Percentiles rank a stretch among this genome's conserved stretches.
Evolutionary conservation across 495 filamentous ascomycete genomes (phyloP).

Genomic region (Glonium stellatum): DNA sequence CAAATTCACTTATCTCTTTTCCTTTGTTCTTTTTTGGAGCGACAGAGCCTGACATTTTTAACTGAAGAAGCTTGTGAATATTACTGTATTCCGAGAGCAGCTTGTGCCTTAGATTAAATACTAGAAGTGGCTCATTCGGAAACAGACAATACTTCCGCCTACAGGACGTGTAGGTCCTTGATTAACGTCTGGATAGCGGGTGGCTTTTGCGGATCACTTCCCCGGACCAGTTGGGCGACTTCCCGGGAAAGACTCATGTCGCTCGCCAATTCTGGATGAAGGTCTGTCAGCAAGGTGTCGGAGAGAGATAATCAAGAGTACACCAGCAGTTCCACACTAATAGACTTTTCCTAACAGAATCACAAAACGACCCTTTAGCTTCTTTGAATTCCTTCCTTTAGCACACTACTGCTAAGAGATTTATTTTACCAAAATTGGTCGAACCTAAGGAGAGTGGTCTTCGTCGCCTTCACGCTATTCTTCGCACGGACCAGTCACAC

Average conservation of each 20-base stretch:
- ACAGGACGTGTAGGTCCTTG: not conserved
- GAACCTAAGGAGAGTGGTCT: no score
- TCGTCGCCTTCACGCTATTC: no score
- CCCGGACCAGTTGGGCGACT: not conserved
- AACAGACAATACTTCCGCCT: not conserved
- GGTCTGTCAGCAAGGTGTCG: not conserved
- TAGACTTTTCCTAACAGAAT: no score
- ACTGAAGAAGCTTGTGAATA: not conserved
- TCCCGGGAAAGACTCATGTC: not conserved
- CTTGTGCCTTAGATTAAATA: not conserved
- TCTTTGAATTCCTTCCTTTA: no score
- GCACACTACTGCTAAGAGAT: no score
- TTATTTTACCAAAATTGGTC: no score
- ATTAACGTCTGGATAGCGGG: not conserved
- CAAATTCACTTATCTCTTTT: not conserved
- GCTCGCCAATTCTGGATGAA: not conserved
- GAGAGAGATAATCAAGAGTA: not conserved
- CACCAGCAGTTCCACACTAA: not conserved
- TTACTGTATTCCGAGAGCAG: not conserved
- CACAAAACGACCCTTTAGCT: no score
- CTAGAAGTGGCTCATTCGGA: not conserved
- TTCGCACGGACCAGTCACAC: not conserved
- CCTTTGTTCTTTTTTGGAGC: slow-evolving; percentile 3
- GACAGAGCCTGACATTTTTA: not conserved
- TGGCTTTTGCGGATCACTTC: not conserved